Evolutionary conservation across 1,139 yeast species (phyloP), one percentile per base, ranked within the genome.

Genomic region (Candida labiduridarum): DNA sequence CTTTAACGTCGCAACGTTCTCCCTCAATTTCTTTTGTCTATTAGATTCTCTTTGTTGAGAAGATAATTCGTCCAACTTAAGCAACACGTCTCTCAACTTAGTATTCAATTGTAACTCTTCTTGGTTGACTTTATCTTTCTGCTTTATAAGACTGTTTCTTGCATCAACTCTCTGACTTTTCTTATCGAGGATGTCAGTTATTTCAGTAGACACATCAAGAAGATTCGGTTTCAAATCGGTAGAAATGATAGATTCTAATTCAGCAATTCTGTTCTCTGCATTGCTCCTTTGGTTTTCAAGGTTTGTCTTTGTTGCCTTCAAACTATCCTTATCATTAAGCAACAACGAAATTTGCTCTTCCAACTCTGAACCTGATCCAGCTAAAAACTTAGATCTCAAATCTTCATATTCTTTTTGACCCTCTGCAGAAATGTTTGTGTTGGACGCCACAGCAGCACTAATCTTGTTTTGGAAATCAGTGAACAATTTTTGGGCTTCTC

Each of bases 21-120:
- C 96, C 52, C 92, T 76, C 47, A 87, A 69, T 56, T 78, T 81
- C 52, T 80, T 76, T 57, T 89, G 96, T 53, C 82, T 82, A 49
- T 81, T 80, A 0, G 90, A 78, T 61, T 90, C 97, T 58, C 94
- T 79, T 65, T 85, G 87, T 49, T 79, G 83, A 0, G 96, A 89
- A 46, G 84, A 83, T 39, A 88, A 68, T 52, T 89, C 96, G 54
- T 88, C 88, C 45, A 91, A 68, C 58, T 79, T 79, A 1, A 82
- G 60, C 41, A 89, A 73, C 0, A 85, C 78, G 47, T 83, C 85
- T 55, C 86, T 80, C 48, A 91, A 71, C 59, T 82, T 80, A n/a
- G 85, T 76, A 55, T 87, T 88, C 19, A 85, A 61, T 52, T 78
- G 81, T 35, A 74, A 67, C 58, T 84, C 90, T 52, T 79, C 71